These are phyloP conservation scores for Colletotrichum lentis DNA, from an alignment of 2,329 filamentous ascomycete species.

Conservation along the genomic window DNA sequence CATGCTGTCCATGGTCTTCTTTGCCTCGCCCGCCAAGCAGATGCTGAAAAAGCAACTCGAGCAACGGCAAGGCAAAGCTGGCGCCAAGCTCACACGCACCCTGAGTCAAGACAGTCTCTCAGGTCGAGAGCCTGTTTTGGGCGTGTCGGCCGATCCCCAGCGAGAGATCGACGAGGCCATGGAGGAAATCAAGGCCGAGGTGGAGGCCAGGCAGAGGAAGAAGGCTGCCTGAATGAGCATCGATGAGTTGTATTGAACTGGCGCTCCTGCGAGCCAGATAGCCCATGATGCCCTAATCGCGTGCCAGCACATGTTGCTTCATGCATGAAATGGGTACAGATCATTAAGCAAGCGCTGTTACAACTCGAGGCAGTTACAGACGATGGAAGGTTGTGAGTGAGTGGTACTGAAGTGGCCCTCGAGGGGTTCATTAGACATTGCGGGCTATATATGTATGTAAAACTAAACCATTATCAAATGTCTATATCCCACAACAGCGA, in stretches of 20 bases:
- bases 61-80: constrained; percentile 59
- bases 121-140: constrained; percentile 71
- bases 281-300: background rate
- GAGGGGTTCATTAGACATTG: constrained; percentile 26
- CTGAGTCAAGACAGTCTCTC: constrained; percentile 66
- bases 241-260: background rate
- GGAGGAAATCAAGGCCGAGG: constrained; percentile 75
- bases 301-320: background rate
- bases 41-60: constrained; percentile 66
- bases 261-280: background rate
- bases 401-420: background rate
- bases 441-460: constrained; percentile 18
- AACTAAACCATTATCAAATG: constrained; percentile 25
- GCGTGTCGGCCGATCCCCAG: constrained; percentile 79
- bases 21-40: constrained; percentile 78
- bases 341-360: background rate
- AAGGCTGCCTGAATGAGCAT: constrained; percentile 27
- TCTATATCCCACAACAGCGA: constrained; percentile 15
- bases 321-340: background rate
- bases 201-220: constrained; percentile 58
- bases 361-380: background rate
- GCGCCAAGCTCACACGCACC: constrained; percentile 57
- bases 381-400: background rate
- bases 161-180: constrained; percentile 81
- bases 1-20: constrained; percentile 72